These are phyloP conservation scores for Petunia axillaris DNA, from an alignment of 257 asterid genomes.

Conservation along the genomic window DNA sequence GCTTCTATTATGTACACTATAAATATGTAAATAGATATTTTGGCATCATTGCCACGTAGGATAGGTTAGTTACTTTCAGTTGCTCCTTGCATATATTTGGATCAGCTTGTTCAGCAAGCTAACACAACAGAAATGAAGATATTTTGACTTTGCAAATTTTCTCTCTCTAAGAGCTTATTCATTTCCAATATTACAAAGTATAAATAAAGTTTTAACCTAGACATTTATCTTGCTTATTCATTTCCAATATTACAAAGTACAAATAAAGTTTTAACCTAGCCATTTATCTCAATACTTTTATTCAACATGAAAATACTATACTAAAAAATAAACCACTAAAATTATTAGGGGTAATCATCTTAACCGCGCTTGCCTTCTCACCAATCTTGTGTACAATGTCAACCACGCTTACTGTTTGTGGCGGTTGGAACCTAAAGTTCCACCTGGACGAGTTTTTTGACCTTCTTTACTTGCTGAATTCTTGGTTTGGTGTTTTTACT, in stretches of 20 bases:
- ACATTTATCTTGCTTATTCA: too few relatives aligned
- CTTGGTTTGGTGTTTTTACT: conserved; percentile 19
- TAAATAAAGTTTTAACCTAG: too few relatives aligned
- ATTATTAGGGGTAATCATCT: background rate
- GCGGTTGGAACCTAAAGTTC: conserved; percentile 69
- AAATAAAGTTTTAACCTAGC: background rate
- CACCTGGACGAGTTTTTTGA: conserved; percentile 38
- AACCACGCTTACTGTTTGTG: conserved; percentile 58
- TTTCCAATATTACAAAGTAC: conserved; percentile 13
- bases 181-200: too few relatives aligned
- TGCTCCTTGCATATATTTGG: too few relatives aligned
- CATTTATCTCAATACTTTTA: conserved; percentile 13
- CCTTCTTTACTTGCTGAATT: conserved; percentile 30
- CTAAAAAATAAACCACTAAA: background rate
- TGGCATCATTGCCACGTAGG: too few relatives aligned
- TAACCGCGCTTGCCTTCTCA: conserved; percentile 26
- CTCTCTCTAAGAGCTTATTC: too few relatives aligned
- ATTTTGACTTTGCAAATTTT: too few relatives aligned
- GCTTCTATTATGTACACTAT: too few relatives aligned
- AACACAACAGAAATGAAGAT: too few relatives aligned
- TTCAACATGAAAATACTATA: background rate
- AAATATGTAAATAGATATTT: too few relatives aligned
- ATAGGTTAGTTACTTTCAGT: too few relatives aligned
- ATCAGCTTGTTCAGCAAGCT: too few relatives aligned
- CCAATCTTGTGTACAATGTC: conserved; percentile 38